Percentiles rank a stretch among this genome's conserved stretches.
Conservation (phyloP, 2,329 filamentous ascomycete genomes). For the Cercospora zeina region DNA sequence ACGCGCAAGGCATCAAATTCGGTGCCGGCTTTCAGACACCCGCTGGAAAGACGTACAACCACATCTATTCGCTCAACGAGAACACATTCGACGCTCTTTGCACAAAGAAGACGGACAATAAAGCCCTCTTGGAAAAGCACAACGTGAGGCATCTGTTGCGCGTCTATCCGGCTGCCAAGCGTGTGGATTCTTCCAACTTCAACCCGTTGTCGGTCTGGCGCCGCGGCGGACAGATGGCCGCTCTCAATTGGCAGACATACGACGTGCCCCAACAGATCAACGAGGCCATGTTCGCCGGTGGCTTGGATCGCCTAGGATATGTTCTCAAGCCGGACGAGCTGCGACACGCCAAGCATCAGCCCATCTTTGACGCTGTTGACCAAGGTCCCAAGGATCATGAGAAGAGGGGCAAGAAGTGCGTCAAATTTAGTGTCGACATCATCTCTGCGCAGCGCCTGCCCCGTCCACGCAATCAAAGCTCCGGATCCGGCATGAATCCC, state of each 20-base stretch:
- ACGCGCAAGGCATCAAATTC: slow-evolving; percentile 77
- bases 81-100: slow-evolving; percentile 80
- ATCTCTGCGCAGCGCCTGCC: slow-evolving; percentile 95
- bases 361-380: slow-evolving; percentile 54
- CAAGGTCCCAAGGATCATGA: slow-evolving; percentile 54
- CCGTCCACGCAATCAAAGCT: slow-evolving; percentile 70
- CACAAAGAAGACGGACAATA: slow-evolving; percentile 71
- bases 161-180: slow-evolving; percentile 82
- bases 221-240: slow-evolving; percentile 94
- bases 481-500: slow-evolving; percentile 77
- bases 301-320: slow-evolving; percentile 83
- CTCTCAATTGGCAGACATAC: slow-evolving; percentile 97
- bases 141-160: slow-evolving; percentile 91
- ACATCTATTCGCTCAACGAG: slow-evolving; percentile 94
- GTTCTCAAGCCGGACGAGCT: slow-evolving; percentile 89
- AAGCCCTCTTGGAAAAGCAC: slow-evolving; percentile 78
- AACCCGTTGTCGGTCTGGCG: slow-evolving; percentile 93
- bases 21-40: slow-evolving; percentile 67
- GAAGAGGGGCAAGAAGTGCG: slow-evolving; percentile 76
- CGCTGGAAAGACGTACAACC: slow-evolving; percentile 84
- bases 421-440: slow-evolving; percentile 82
- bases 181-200: slow-evolving; percentile 88
- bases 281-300: slow-evolving; percentile 94
- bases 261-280: slow-evolving; percentile 95
- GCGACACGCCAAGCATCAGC: slow-evolving; percentile 63